phyloP scores from a whole-genome alignment of 176 grass and related monocot species.

The Urochloa ruziziensis region DNA sequence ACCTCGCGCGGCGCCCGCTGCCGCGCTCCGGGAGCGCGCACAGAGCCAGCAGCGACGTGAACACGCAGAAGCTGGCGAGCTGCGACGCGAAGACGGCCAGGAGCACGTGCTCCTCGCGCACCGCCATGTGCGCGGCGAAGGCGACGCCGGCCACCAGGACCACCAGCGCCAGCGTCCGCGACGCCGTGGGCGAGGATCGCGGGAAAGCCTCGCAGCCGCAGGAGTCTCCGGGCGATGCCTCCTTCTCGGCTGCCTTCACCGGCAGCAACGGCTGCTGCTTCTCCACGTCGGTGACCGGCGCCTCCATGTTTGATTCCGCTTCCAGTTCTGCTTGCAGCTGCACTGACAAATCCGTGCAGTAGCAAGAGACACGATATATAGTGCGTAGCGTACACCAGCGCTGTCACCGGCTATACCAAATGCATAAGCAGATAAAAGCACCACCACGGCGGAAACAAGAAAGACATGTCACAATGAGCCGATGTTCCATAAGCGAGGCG shows the following conservation, averaged over 20 bases:
- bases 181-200: constrained; percentile 33
- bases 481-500: background rate
- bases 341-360: background rate
- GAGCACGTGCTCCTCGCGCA: constrained; percentile 47
- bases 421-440: constrained; percentile 18
- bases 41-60: constrained; percentile 47
- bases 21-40: constrained; percentile 33
- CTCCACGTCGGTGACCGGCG: constrained; percentile 40
- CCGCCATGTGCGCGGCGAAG: constrained; percentile 43
- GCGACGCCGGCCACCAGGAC: constrained; percentile 27
- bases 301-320: background rate
- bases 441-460: constrained; percentile 24
- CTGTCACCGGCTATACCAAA: background rate
- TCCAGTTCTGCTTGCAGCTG: background rate
- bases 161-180: constrained; percentile 43
- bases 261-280: constrained; percentile 37
- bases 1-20: background rate
- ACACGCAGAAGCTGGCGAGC: constrained; percentile 38
- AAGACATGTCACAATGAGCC: background rate
- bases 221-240: background rate
- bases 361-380: background rate
- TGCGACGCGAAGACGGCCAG: constrained; percentile 44
- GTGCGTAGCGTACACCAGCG: background rate
- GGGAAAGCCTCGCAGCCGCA: background rate
- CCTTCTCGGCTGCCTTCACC: background rate